phyloP scores from a whole-genome alignment of 495 filamentous ascomycete species.

The Lentithecium fluviatile region DNA sequence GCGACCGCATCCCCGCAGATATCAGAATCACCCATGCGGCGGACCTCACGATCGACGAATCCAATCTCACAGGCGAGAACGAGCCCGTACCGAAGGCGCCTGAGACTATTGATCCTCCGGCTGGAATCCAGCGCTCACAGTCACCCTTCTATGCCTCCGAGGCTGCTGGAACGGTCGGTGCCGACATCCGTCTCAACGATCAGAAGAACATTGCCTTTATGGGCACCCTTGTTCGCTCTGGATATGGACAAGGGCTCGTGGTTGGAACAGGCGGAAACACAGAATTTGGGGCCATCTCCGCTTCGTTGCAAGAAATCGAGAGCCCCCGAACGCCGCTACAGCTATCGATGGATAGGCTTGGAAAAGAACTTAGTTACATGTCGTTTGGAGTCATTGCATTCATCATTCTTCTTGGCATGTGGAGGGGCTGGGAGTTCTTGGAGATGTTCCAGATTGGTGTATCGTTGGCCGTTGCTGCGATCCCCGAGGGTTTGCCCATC shows the following conservation, averaged over 20 bases:
- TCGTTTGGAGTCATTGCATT: slow-evolving; percentile 93
- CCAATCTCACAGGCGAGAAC: slow-evolving; percentile 96
- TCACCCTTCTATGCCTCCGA: slow-evolving; percentile 62
- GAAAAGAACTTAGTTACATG: slow-evolving; percentile 89
- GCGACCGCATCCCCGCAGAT: slow-evolving; percentile 94
- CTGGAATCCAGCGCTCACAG: slow-evolving; percentile 44
- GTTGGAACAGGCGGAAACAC: slow-evolving; percentile 90
- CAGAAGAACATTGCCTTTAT: slow-evolving; percentile 91
- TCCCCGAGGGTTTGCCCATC: slow-evolving; percentile 94
- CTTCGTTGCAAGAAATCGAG: slow-evolving; percentile 88
- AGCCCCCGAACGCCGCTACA: slow-evolving; percentile 92
- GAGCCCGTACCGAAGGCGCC: slow-evolving; percentile 79
- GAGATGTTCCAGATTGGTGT: slow-evolving; percentile 99
- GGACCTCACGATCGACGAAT: slow-evolving; percentile 91
- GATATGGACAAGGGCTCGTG: slow-evolving; percentile 94
- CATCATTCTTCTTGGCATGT: slow-evolving; percentile 83
- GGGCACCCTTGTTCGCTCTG: slow-evolving; percentile 93
- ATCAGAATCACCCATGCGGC: slow-evolving; percentile 87
- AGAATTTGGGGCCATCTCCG: slow-evolving; percentile 94
- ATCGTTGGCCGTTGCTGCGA: slow-evolving; percentile 92
- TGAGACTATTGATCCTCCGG: slow-evolving; percentile 50
- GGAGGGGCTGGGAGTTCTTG: slow-evolving; percentile 82
- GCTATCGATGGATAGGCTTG: slow-evolving; percentile 92
- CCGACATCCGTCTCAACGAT: slow-evolving; percentile 64
- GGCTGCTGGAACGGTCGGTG: slow-evolving; percentile 61